These are phyloP conservation scores for Laguncularia racemosa DNA, from an alignment of 345 rosid species.

Conservation along the genomic window DNA sequence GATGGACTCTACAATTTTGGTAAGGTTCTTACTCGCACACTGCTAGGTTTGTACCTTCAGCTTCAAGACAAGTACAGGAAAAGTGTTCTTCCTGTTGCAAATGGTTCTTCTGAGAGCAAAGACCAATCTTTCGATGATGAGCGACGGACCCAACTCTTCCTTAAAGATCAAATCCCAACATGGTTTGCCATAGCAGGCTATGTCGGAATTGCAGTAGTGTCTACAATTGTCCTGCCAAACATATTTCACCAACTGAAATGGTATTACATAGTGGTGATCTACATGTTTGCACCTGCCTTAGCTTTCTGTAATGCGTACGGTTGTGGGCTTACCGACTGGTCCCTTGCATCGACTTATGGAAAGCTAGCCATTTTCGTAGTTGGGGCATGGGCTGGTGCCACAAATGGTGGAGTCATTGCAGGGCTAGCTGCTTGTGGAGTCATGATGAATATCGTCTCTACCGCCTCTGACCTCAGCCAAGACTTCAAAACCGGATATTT, in stretches of 20 bases:
- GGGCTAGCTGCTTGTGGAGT: conserved; percentile 85
- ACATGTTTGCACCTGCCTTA: conserved; percentile 51
- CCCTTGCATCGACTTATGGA: conserved; percentile 77
- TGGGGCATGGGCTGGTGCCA: conserved; percentile 66
- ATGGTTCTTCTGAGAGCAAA: conserved; percentile 20
- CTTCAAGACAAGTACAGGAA: conserved; percentile 16
- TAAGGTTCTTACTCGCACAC: conserved; percentile 59
- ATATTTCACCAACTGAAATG: conserved; percentile 61
- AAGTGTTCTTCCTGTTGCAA: conserved; percentile 32
- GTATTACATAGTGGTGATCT: conserved; percentile 62
- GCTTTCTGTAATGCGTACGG: conserved; percentile 87
- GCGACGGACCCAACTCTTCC: conserved; percentile 49
- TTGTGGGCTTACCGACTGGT: conserved; percentile 87
- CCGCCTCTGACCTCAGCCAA: conserved; percentile 78
- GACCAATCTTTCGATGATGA: conserved; percentile 51
- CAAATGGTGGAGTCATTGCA: conserved; percentile 66
- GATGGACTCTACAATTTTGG: conserved; percentile 72
- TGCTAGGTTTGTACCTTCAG: conserved; percentile 41
- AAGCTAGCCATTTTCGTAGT: conserved; percentile 67
- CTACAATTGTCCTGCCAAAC: conserved; percentile 46
- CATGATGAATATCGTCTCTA: conserved; percentile 85
- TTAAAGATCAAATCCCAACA: conserved; percentile 68
- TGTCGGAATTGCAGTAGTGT: conserved; percentile 37
- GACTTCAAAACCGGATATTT: conserved; percentile 87
- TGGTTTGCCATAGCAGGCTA: conserved; percentile 63